phyloP scores from a whole-genome alignment of 768 basidiomycete genomes.

The Tylopilus sp. region DNA sequence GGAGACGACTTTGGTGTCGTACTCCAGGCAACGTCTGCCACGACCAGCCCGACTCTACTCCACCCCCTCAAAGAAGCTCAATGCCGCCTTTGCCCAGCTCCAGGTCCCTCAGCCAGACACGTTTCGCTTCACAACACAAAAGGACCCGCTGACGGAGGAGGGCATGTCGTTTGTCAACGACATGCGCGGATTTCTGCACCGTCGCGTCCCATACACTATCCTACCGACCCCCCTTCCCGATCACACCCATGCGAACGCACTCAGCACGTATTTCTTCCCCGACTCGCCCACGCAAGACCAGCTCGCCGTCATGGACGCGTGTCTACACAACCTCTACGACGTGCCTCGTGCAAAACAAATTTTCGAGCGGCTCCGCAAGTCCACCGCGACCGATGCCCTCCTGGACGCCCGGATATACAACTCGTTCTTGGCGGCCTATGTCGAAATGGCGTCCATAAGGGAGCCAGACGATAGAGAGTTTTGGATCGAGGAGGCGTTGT shows the following conservation, averaged over 20 bases:
- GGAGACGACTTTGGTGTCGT: constrained; percentile 50
- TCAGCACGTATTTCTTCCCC: constrained; percentile 54
- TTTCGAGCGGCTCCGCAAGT: constrained; percentile 59
- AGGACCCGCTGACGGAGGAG: constrained; percentile 20
- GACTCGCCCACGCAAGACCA: constrained; percentile 66
- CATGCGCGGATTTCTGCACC: constrained; percentile 50
- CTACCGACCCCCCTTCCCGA: constrained; percentile 65
- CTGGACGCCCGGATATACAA: constrained; percentile 54
- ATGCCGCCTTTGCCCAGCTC: constrained; percentile 43
- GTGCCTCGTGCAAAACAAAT: constrained; percentile 72
- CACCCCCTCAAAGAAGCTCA: constrained; percentile 52
- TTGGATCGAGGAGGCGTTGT: constrained; percentile 65
- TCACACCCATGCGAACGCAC: constrained; percentile 34
- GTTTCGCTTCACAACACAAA: constrained; percentile 33
- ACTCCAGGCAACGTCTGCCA: constrained; percentile 60
- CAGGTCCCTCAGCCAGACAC: constrained; percentile 37
- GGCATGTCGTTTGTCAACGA: constrained; percentile 27
- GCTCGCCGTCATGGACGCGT: constrained; percentile 79
- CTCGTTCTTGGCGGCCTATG: constrained; percentile 61
- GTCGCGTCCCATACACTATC: constrained; percentile 49
- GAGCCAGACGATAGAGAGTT: constrained; percentile 40
- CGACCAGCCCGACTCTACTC: constrained; percentile 71
- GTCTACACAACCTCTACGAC: constrained; percentile 71
- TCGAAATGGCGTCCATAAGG: constrained; percentile 51
- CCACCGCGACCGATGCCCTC: constrained; percentile 41